Base-by-base conservation (phyloP, 202 grass and related monocot genomes). In the Tripidium arundinaceum region DNA sequence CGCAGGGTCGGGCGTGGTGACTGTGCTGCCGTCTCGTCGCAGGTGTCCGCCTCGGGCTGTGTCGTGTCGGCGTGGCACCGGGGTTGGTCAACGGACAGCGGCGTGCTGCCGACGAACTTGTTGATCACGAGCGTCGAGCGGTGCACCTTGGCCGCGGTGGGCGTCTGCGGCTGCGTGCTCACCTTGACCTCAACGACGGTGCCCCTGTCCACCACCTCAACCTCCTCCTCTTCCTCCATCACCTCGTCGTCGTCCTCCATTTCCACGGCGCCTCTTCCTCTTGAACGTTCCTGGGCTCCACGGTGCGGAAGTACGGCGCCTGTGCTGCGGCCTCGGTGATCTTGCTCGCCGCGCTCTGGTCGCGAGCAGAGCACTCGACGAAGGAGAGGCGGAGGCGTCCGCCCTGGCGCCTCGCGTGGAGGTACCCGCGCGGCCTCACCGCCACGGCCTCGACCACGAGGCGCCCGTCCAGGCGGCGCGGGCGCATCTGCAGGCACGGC, bases 131-230 rank as follows among this genome's bases (percentile, higher is more conserved):
- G 78, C 47, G 84, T 87, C 6, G 88, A 97, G 4, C 90, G 90
- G 70, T 87, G 90, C 66, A 83, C 86, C 36, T 87, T 90, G 62
- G 57, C 84, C 16, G 91, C 78, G 10, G 70, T 22, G 39, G 65
- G 59, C 65, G 73, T 27, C 80, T 92, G 90, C 13, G 83, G 86
- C 83, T 97, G 93, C 26, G 88, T 87, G 83, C 86, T 97, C 46
- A 97, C 93, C 84, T 93, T 97, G 12, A 97, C 88, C 80, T 97
- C 93, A 14, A 97, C 87, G 4, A 97, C 88, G 11, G 90, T 97
- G n/a, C 93, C 88, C 62, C 93, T 87, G 78, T 93, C 93, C 36
- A 97, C 84, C 39, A 97, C 93, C 85, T 93, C 90, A 12, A 97
- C 81, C 77, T 97, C 90, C 45, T 97, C 90, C 58, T 93, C 87